phyloP scores from a whole-genome alignment of 345 rosid species.

The Firmiana major region DNA sequence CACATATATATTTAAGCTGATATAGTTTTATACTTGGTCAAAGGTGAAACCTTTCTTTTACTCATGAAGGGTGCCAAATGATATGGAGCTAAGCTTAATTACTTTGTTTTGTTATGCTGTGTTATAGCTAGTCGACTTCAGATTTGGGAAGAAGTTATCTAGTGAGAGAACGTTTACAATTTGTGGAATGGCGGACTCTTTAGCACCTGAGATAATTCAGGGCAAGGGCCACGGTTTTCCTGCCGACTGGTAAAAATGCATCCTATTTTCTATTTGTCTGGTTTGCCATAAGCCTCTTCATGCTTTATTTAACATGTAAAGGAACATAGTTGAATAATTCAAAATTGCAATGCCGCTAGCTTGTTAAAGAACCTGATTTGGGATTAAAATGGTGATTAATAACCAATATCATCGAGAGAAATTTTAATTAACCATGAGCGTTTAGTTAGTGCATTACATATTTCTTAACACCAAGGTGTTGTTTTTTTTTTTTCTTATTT shows the following conservation, averaged over 20 bases:
- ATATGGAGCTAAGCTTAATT: background rate
- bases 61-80: background rate
- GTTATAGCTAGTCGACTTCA: conserved; percentile 74
- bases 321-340: background rate
- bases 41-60: background rate
- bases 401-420: background rate
- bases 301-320: background rate
- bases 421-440: background rate
- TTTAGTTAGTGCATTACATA: background rate
- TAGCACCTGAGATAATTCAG: conserved; percentile 88
- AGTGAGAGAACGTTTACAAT: conserved; percentile 77
- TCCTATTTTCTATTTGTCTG: conserved; percentile 2
- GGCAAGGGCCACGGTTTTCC: conserved; percentile 86
- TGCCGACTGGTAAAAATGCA: conserved; percentile 73
- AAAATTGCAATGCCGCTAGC: background rate
- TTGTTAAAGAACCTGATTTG: background rate
- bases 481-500: background rate
- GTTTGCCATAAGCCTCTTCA: conserved; percentile 2
- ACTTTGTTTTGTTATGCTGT: conserved; percentile 11
- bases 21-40: background rate
- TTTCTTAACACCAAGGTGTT: background rate
- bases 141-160: conserved; percentile 71
- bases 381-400: background rate
- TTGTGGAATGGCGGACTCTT: conserved; percentile 78
- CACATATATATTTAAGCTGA: background rate